Percentiles rank a stretch among this genome's conserved stretches.
Evolutionary conservation across 306 rosid genomes (phyloP).

Genomic region (Vigna angularis): DNA sequence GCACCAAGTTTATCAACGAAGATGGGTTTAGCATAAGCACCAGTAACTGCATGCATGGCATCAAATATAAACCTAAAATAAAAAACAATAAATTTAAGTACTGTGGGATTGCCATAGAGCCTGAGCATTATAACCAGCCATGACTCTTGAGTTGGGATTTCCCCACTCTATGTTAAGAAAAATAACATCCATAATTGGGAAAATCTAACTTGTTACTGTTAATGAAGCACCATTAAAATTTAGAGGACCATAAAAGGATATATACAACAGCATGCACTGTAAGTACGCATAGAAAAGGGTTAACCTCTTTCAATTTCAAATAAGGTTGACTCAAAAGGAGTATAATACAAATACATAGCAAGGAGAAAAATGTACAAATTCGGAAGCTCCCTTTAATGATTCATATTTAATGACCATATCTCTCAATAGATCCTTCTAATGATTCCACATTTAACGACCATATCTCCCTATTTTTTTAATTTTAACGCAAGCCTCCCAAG

Average conservation of each 20-base stretch:
- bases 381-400: neutral
- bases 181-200: neutral
- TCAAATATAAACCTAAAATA: slow-evolving; percentile 77
- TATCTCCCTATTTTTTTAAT: neutral
- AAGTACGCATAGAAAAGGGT: slow-evolving; percentile 3
- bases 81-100: slow-evolving; percentile 37
- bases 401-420: neutral
- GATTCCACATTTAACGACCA: neutral
- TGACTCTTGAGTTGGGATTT: slow-evolving; percentile 15
- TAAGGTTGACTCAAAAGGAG: neutral
- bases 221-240: slow-evolving; percentile 1
- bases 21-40: slow-evolving; percentile 95
- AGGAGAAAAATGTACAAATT: neutral
- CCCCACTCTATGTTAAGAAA: slow-evolving; percentile 11
- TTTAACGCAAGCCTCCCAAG: neutral
- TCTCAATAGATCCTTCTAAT: neutral
- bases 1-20: slow-evolving; percentile 95
- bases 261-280: slow-evolving; percentile 11
- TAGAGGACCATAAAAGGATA: neutral
- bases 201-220: slow-evolving; percentile 16
- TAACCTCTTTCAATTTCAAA: slow-evolving; percentile 10
- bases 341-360: neutral
- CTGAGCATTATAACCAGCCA: slow-evolving; percentile 34
- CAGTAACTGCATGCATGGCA: slow-evolving; percentile 99
- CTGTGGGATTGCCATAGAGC: slow-evolving; percentile 17